phyloP scores from a whole-genome alignment of 116 monocot species.

The Dioscorea cayenensis region DNA sequence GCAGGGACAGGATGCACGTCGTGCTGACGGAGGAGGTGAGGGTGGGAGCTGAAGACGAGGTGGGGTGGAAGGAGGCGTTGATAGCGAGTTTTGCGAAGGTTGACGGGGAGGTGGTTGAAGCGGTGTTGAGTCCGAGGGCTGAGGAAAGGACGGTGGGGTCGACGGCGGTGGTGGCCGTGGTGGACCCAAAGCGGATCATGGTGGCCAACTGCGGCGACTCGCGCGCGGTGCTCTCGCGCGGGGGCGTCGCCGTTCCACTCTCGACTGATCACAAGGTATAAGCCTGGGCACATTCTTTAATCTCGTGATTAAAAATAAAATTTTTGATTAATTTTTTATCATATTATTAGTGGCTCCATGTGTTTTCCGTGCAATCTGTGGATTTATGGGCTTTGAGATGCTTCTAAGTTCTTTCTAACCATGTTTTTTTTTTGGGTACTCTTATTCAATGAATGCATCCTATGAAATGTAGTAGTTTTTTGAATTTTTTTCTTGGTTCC shows the following conservation, averaged over 20 bases:
- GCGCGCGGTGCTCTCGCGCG: conserved; percentile 39
- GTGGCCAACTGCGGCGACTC: conserved; percentile 56
- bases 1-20: conserved; percentile 32
- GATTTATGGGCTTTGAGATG: neutral
- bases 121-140: conserved; percentile 8
- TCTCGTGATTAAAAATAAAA: neutral
- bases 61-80: conserved; percentile 17
- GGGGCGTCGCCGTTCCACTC: conserved; percentile 24
- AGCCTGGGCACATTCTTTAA: neutral
- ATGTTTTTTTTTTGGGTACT: neutral
- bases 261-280: conserved; percentile 43
- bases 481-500: neutral
- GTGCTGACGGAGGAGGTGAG: conserved; percentile 28
- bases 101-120: conserved; percentile 17
- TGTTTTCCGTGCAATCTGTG: neutral
- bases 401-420: neutral
- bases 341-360: neutral
- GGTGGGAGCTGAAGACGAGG: conserved; percentile 7
- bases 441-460: neutral
- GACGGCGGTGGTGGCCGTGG: conserved; percentile 39
- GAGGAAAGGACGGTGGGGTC: conserved; percentile 30
- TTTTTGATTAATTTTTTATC: neutral
- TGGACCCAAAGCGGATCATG: conserved; percentile 11
- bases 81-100: conserved; percentile 21
- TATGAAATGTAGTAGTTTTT: neutral